Conservation (phyloP, 2,329 filamentous ascomycete genomes). For the Colletotrichum sp. region DNA sequence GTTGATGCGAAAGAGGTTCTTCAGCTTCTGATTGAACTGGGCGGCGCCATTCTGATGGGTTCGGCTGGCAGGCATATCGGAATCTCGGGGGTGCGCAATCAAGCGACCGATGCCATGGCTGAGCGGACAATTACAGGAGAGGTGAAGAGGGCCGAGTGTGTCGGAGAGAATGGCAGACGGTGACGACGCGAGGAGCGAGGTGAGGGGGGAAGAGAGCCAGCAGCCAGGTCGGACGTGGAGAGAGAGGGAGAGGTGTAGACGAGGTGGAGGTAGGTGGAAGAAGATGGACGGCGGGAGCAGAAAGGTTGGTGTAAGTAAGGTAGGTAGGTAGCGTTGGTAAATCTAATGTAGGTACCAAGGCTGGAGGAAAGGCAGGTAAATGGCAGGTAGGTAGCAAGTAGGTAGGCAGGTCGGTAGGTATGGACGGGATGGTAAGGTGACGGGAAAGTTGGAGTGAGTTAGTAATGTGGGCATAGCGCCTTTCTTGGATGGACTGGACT, state of each 20-base stretch:
- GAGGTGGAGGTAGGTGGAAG: not conserved
- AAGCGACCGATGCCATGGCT: constrained; percentile 43
- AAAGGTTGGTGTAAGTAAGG: not conserved
- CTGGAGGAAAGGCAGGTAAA: not conserved
- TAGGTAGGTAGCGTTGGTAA: not conserved
- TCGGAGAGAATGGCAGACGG: constrained; percentile 2
- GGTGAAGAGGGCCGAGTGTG: constrained; percentile 8
- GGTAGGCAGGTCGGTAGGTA: not conserved
- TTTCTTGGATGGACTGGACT: not conserved
- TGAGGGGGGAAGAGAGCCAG: constrained; percentile 5
- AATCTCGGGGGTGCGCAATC: constrained; percentile 24
- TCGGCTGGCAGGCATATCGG: constrained; percentile 59
- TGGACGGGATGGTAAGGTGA: constrained; percentile 1
- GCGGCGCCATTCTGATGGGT: constrained; percentile 51
- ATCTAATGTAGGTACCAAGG: not conserved
- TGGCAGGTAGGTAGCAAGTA: not conserved
- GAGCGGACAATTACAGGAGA: constrained; percentile 11
- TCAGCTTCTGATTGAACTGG: constrained; percentile 72
- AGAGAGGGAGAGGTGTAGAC: not conserved
- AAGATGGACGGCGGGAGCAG: not conserved
- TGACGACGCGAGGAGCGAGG: constrained; percentile 22
- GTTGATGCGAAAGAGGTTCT: constrained; percentile 75
- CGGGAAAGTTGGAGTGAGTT: constrained; percentile 13
- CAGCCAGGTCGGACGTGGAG: not conserved
- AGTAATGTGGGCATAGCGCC: constrained; percentile 20